Conservation (phyloP, 2,329 filamentous ascomycete species). For the Arthrobotrys sinensis region DNA sequence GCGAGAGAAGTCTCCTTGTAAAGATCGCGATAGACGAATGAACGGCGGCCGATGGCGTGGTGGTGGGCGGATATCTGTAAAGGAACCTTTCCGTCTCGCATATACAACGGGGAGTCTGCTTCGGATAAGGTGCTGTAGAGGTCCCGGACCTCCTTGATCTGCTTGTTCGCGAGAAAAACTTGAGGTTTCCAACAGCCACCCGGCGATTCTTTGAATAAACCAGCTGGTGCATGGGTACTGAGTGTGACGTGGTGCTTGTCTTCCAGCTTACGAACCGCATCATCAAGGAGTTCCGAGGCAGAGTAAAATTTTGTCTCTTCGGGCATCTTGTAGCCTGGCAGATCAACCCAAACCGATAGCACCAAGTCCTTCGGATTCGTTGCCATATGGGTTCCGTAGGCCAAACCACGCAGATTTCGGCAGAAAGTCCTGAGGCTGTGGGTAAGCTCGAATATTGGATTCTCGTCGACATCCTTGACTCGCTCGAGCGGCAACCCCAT, state of each 20-base stretch:
- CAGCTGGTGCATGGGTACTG: slow-evolving; percentile 55
- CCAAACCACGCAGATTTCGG: slow-evolving; percentile 51
- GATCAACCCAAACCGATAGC: slow-evolving; percentile 50
- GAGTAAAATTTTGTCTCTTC: slow-evolving; percentile 38
- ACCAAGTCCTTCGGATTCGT: slow-evolving; percentile 53
- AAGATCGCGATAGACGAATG: slow-evolving; percentile 47
- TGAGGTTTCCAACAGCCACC: slow-evolving; percentile 56
- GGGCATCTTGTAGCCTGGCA: slow-evolving; percentile 55
- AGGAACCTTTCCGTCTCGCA: slow-evolving; percentile 45
- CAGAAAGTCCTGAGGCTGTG: slow-evolving; percentile 57
- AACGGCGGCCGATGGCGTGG: slow-evolving; percentile 52
- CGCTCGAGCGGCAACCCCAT: slow-evolving; percentile 46
- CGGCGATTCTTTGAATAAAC: slow-evolving; percentile 51
- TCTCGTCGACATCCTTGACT: slow-evolving; percentile 50
- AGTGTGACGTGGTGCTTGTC: slow-evolving; percentile 53
- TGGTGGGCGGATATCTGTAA: slow-evolving; percentile 39
- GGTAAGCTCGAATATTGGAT: slow-evolving; percentile 50
- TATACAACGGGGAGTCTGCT: slow-evolving; percentile 49
- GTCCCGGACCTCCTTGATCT: slow-evolving; percentile 42
- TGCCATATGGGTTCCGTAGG: slow-evolving; percentile 55
- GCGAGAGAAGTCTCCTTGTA: slow-evolving; percentile 35
- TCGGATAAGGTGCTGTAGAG: slow-evolving; percentile 53
- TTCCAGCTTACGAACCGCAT: slow-evolving; percentile 57
- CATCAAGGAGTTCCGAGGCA: slow-evolving; percentile 44
- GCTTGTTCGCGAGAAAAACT: slow-evolving; percentile 49